Percentiles rank a stretch among this genome's conserved stretches.
Conservation (phyloP, 116 monocot genomes). For the Iris pallida region DNA sequence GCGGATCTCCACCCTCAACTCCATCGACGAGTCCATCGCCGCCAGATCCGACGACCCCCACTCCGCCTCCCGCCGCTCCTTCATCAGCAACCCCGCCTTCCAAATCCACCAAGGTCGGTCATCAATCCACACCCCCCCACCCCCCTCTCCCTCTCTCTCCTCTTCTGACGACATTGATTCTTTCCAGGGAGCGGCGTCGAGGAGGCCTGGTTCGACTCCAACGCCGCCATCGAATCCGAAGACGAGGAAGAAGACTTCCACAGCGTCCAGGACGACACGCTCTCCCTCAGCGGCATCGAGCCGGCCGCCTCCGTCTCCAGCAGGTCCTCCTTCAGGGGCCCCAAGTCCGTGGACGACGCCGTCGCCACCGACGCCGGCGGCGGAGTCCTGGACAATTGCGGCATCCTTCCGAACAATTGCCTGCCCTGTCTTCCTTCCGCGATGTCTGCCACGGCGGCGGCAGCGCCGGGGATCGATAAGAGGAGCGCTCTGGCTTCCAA, state of each 20-base stretch:
- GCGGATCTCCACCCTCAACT: constrained; percentile 31
- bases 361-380: constrained; percentile 31
- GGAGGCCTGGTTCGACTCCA: constrained; percentile 65
- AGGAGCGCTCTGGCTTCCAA: constrained; percentile 55
- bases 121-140: background rate
- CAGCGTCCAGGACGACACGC: constrained; percentile 57
- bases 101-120: constrained; percentile 6
- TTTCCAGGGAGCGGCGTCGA: constrained; percentile 15
- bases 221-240: constrained; percentile 60
- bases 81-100: constrained; percentile 10
- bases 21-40: constrained; percentile 29
- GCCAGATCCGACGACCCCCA: constrained; percentile 5
- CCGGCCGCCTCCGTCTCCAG: constrained; percentile 27
- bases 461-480: constrained; percentile 52
- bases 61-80: background rate
- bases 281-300: constrained; percentile 35
- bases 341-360: constrained; percentile 27
- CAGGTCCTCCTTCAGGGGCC: constrained; percentile 53
- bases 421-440: constrained; percentile 64
- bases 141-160: background rate
- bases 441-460: no score
- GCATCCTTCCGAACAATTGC: constrained; percentile 76
- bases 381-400: constrained; percentile 63
- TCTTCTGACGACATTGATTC: background rate
- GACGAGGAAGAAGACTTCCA: constrained; percentile 65